Evolutionary conservation across 2,329 filamentous ascomycete species (phyloP), one percentile per base, ranked within the genome.

Genomic region (Fusarium globosum): DNA sequence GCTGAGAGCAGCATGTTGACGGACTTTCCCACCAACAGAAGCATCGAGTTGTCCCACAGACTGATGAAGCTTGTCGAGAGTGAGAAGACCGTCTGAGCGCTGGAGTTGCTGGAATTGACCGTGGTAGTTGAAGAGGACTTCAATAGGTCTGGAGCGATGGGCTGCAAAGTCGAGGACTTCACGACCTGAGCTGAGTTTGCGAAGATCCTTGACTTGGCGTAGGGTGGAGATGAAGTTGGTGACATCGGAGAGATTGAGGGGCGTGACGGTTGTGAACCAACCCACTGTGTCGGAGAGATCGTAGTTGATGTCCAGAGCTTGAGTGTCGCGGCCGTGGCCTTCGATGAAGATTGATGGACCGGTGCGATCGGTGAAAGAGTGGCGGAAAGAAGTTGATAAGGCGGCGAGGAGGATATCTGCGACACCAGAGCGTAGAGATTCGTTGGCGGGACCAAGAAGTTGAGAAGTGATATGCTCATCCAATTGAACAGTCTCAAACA

Each of bases 51-150:
- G 30, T 1, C 56, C 56, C 2, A 59, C 56, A 14, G 42, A 51
- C 2, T 59, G 56, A 21, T 59, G 56, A 11, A 59, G 56, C 14
- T 59, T 59, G 42, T 59, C 56, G 0, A 59, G 56, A 13, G 56
- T 15, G 12, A 59, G 56, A 1, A 59, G 33, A 7, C 42, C 56
- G 1, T 21, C 56, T 12, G 42, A 21, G 15, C 56, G 56, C 23
- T 59, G 56, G 1, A 59, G 56, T 21, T 59, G 56, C 2, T 59
- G 56, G 33, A 59, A 59, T 36, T 59, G 56, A 7, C 56, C 56
- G 4, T 59, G 56, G 43, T 59, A 59, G 0, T 59, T 59, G 6
- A 51, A 59, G 1, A 59, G 33, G 0, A 59, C 42, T 18, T 59
- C 56, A 18, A 51, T 30, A 3, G 23, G 30, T 1, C 15, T 6